Evolutionary conservation across 768 basidiomycete genomes (phyloP), one percentile per base, ranked within the genome.

Genomic region (Boletus coccyginus): DNA sequence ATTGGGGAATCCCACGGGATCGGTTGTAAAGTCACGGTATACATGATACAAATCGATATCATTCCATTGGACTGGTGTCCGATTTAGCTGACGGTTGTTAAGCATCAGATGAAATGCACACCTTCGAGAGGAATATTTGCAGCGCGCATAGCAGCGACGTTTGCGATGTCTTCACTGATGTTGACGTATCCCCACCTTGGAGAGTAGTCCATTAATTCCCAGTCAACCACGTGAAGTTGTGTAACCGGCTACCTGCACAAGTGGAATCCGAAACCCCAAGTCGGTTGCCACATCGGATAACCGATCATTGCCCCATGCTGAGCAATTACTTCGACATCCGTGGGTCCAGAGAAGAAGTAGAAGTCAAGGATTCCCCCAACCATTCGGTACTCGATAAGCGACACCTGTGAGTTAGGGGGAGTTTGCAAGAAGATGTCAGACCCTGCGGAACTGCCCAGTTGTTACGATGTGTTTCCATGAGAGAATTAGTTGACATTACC

Each of bases 201-300:
- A 50, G 33, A 19, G 5, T 7, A 41, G 11, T 16, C 21, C 7
- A 40, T 58, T 29, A 57, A n/a, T 12, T 24, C 16, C 38, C 7
- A 17, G 11, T 16, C 24, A 32, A 19, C 8, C 24, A 36, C 44
- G 13, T 16, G 13, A 17, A 29, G 24, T 32, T 33, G 8, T 4
- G n/a, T 24, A 19, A 35, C 14, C 9, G 17, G 17, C 59, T 64
- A 85, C 77, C 82, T 78, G 74, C 86, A 87, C 16, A 89, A 77
- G 57, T 92, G 89, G 74, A 89, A 89, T 8, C 90, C 89, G 64
- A 91, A 88, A 6, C 82, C 83, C 86, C 88, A 92, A 38, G 76
- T 75, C 3, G 88, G 89, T 66, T 85, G 83, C 81, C 87, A 85
- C 32, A 81, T 81, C 4, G 90, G 87, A 39, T 81, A 73, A 5